These are phyloP conservation scores for Calocybe gangraenosa DNA, from an alignment of 768 basidiomycete species.

Conservation along the genomic window DNA sequence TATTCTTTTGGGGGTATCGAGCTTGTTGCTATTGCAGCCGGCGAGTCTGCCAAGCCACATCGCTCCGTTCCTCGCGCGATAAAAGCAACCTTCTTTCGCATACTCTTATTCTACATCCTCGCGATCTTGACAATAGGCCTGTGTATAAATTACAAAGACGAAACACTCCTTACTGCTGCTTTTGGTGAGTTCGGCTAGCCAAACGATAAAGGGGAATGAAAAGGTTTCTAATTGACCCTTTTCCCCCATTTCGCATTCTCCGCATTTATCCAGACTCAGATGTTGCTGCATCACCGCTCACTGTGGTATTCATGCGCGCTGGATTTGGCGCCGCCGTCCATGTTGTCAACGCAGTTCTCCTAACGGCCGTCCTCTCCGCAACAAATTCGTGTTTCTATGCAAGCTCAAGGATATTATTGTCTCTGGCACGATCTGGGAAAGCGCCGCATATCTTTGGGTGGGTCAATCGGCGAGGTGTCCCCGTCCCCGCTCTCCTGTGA, in stretches of 20 bases:
- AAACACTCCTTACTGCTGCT: conserved; percentile 44
- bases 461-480: conserved; percentile 62
- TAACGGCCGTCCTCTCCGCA: conserved; percentile 63
- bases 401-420: conserved; percentile 54
- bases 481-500: conserved; percentile 49
- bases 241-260: background rate
- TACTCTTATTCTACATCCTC: conserved; percentile 60
- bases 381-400: conserved; percentile 65
- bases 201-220: too few relatives aligned
- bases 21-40: conserved; percentile 69
- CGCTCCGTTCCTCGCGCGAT: conserved; percentile 61
- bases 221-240: too few relatives aligned
- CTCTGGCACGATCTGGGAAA: conserved; percentile 60
- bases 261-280: conserved; percentile 32
- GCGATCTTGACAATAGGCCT: conserved; percentile 64
- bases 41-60: conserved; percentile 61
- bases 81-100: conserved; percentile 65
- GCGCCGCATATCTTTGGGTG: conserved; percentile 64
- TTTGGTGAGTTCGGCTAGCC: conserved; percentile 30
- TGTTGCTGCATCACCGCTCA: conserved; percentile 58
- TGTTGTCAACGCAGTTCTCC: conserved; percentile 62
- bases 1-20: conserved; percentile 70
- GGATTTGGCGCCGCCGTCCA: conserved; percentile 60
- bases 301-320: conserved; percentile 59
- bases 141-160: conserved; percentile 58